Conservation (phyloP, 106 monocot species). For the Xerophyta viscosa region DNA sequence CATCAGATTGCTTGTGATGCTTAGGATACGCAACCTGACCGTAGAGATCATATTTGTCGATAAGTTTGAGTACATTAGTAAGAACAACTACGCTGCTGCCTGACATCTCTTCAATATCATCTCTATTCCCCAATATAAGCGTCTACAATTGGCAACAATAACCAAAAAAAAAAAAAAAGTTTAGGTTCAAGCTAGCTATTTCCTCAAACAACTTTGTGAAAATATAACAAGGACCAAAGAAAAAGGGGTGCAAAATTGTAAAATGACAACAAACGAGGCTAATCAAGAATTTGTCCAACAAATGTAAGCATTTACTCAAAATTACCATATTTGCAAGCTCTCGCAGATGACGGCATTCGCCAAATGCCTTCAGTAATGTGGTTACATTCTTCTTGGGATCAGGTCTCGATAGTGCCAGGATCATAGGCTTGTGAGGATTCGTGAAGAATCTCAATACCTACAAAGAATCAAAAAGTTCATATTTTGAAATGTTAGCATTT, state of each 20-base stretch:
- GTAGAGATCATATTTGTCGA: constrained; percentile 67
- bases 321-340: constrained; percentile 63
- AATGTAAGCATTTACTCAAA: no score
- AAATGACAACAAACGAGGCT: no score
- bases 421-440: constrained; percentile 83
- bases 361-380: constrained; percentile 66
- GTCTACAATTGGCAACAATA: no score
- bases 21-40: constrained; percentile 77
- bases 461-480: background rate
- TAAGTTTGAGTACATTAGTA: constrained; percentile 56
- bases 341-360: constrained; percentile 45
- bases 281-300: no score
- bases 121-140: constrained; percentile 63
- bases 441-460: constrained; percentile 72
- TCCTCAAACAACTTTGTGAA: no score
- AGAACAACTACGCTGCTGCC: constrained; percentile 39
- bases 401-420: constrained; percentile 67
- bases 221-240: no score
- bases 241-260: no score
- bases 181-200: no score
- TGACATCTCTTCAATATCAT: constrained; percentile 68
- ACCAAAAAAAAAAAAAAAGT: background rate
- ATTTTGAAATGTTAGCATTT: no score
- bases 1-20: constrained; percentile 67
- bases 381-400: constrained; percentile 81